Evolutionary conservation across 306 rosid species (phyloP), one percentile per base, ranked within the genome.

Genomic region (Cucurbita moschata): DNA sequence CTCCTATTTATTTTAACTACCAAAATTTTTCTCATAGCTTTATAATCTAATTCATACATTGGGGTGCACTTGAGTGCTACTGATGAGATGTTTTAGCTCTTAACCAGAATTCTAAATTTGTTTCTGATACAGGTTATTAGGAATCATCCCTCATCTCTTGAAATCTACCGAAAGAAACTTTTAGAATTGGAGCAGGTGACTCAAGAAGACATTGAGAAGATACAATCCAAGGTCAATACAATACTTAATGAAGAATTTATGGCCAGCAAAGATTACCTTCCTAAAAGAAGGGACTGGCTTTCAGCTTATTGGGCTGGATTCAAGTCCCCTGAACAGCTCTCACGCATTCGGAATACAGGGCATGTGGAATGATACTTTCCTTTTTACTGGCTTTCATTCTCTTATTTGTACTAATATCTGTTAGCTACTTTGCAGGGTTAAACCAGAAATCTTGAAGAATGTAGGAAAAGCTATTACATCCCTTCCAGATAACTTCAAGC

Each of bases 321-420:
- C 80, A 94, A 94, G 87, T 85, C 98, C 62, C 98, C 98, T 35
- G 97, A 90, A 79, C 98, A 94, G 78, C 65, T 89, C 85, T 94
- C 98, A 40, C 96, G 97, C 44, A 61, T 94, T 77, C 87, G 90
- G 39, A 94, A 94, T 66, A 90, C 98, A 64, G 98, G 98, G 98
- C 88, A 88, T 71, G 81, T 12, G 43, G 58, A 46, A 66, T 75
- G 26, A 75, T 73, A 75, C 23, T 75, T 14, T 26, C 72, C n/a
- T 3, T 77, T 77, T 73, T 54, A 53, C 74, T 19, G 40, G 11
- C 16, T 67, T 51, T 15, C 11, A 10, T 37, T 59, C 15, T 47
- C 47, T 30, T 66, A 54, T 63, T 75, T 78, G 74, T 30, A 76
- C 77, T 49, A 5, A 76, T 57, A 54, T 78, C 38, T 44, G 47